Percentiles rank a stretch among this genome's conserved stretches.
Evolutionary conservation across 176 grass and related monocot species (phyloP).

Genomic region (Guadua angustifolia): DNA sequence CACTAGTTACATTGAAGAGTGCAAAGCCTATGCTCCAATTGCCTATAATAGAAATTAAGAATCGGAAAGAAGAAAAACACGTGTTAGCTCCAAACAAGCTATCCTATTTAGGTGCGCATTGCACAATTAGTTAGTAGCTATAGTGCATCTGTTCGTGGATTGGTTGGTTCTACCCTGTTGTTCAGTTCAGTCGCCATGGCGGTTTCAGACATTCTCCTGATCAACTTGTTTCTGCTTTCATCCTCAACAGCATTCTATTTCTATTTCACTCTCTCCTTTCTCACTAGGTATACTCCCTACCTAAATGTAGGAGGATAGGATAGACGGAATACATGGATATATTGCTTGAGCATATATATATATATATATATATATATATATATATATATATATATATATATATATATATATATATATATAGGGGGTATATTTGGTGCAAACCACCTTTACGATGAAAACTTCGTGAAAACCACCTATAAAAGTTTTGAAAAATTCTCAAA

Average conservation of each 20-base stretch:
- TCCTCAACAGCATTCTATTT: slow-evolving; percentile 3
- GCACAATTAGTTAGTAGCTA: not conserved
- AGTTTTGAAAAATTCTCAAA: too few relatives aligned
- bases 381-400: too few relatives aligned
- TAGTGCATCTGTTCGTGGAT: not conserved
- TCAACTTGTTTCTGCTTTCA: not conserved
- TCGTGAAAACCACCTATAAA: too few relatives aligned
- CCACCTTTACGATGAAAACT: too few relatives aligned
- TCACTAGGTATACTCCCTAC: not conserved
- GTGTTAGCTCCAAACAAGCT: not conserved
- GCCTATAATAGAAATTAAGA: not conserved
- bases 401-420: too few relatives aligned
- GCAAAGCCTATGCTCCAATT: not conserved
- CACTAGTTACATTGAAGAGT: not conserved
- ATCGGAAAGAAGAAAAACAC: not conserved
- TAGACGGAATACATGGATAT: too few relatives aligned
- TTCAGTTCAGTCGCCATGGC: not conserved
- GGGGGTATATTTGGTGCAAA: too few relatives aligned
- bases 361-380: too few relatives aligned
- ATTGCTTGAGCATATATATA: too few relatives aligned
- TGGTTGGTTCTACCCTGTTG: not conserved
- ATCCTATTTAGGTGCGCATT: not conserved
- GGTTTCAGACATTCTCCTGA: not conserved
- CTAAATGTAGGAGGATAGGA: not conserved
- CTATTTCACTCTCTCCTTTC: slow-evolving; percentile 8